Evolutionary conservation across 352 stramenopile genomes (phyloP), one percentile per base, ranked within the genome.

Genomic region (Paralagenidium karlingii): DNA sequence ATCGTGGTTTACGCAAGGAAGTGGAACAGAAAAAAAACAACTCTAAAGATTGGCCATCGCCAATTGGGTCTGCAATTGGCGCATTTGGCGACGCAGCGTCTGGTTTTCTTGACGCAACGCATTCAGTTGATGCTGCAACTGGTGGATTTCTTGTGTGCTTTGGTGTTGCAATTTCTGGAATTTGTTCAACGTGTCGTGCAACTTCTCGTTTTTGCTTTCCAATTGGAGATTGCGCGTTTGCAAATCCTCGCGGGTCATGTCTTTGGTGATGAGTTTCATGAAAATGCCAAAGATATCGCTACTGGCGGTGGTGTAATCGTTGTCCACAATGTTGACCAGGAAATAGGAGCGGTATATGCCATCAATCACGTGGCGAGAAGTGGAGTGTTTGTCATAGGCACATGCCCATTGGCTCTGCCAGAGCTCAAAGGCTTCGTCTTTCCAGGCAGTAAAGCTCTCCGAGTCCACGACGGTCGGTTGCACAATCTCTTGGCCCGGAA

Each of bases 281-380:
- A 89, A 89, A 51, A 89, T 82, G 45, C 54, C 67, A 39, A 89
- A 89, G 43, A 89, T 76, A 40, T 86, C 74, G 40, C 70, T 77
- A 25, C 79, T 63, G 45, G 63, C 68, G 40, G 80, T 85, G 7
- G 70, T 75, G 53, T 95, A 99, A 61, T 98, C 89, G 60, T 99
- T 98, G 74, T 99, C 94, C 47, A 99, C 94, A 38, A 99, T 94
- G 47, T 96, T 96, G 40, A 98, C 92, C 39, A 99, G 74, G 55
- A 92, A 98, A 63, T 98, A 98, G 29, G 83, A 85, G 68, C 98
- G 89, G 59, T 86, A 82, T 22, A 98, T 95, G 26, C 82, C 55
- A 44, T 83, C 68, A 37, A 88, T 74, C 20, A 88, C 60, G 20
- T 62, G 26, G 51, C 52, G 52, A 21, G 68, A 60, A 13, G 47